Evolutionary conservation across 441 rosid species (phyloP).

Genomic region (Cnidoscolus chayamansa): DNA sequence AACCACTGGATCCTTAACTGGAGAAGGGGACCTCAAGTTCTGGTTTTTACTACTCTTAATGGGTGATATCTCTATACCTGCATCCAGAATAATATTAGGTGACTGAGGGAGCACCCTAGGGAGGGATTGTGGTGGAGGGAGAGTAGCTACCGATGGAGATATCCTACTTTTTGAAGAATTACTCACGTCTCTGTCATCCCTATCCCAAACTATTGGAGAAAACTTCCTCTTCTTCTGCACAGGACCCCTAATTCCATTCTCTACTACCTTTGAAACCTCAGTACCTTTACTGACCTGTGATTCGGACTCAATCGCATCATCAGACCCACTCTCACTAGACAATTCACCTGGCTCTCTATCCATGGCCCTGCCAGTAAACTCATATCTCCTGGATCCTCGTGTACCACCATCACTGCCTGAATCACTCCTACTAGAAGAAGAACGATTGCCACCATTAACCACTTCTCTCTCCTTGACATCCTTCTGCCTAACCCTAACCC

Average conservation of each 20-base stretch:
- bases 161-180: conserved; percentile 39
- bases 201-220: conserved; percentile 97
- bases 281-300: conserved; percentile 37
- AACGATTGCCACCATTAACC: conserved; percentile 45
- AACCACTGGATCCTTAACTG: conserved; percentile 31
- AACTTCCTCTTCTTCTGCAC: conserved; percentile 79
- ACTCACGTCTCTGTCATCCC: conserved; percentile 54
- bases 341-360: conserved; percentile 98
- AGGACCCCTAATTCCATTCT: conserved; percentile 48
- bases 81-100: conserved; percentile 41
- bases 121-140: conserved; percentile 66
- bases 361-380: conserved; percentile 39
- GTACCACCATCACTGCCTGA: conserved; percentile 46
- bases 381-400: conserved; percentile 38
- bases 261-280: conserved; percentile 38
- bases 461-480: conserved; percentile 64
- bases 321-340: conserved; percentile 98
- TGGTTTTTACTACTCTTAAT: conserved; percentile 30
- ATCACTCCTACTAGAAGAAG: conserved; percentile 58
- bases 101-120: conserved; percentile 45
- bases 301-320: conserved; percentile 61
- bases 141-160: conserved; percentile 31
- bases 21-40: conserved; percentile 34
- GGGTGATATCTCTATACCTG: conserved; percentile 40
- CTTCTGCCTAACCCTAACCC: conserved; percentile 55